Base-by-base conservation (phyloP, 371 early-diverging fungal species). In the Syncephalastrum sp. region DNA sequence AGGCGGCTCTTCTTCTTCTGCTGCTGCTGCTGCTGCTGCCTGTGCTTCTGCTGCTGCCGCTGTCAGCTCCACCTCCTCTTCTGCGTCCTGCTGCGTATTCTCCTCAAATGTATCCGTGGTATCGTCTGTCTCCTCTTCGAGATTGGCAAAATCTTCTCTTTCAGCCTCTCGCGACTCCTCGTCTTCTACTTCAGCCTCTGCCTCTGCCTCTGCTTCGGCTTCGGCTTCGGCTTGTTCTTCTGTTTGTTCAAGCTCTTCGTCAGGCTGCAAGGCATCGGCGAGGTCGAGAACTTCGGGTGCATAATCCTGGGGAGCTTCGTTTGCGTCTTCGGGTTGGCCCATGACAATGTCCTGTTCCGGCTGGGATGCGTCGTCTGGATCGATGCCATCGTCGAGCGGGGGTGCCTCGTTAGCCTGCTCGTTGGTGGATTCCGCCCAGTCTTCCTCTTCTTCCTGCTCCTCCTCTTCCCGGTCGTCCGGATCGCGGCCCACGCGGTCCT, bases 211-310 rank as follows among this genome's bases (percentile, higher is more conserved):
- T n/a, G n/a, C n/a, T n/a, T n/a, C n/a, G n/a, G n/a, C 13, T 17
- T 7, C 15, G 16, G 14, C 8, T 3, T 7, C 56, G 33, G 4
- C 12, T 47, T 46, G 8, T 21, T 56, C 50, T 41, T 46, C 44
- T 41, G 33, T 50, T 10, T 49, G 50, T 48, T 49, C 50, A 44
- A 24, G 33, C 12, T 25, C 52, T 21, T 52, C 42, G 17, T 52
- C 38, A 10, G 38, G 38, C 42, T 15, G 52, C 52, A 41, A 52
- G 21, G 15, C 29, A 12, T 29, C 57, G 17, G 48, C 48, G 4
- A 48, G 49, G 14, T 56, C 57, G 3, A 48, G 50, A 1, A 54
- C 54, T 43, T 54, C 54, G 17, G 54, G 54, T 3, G 43, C 45
- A 54, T 45, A 54, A 27, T 54, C 54, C 3, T 15, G 14, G 45